Evolutionary conservation across 2,329 filamentous ascomycete genomes (phyloP).

Genomic region (Cordyceps javanica): DNA sequence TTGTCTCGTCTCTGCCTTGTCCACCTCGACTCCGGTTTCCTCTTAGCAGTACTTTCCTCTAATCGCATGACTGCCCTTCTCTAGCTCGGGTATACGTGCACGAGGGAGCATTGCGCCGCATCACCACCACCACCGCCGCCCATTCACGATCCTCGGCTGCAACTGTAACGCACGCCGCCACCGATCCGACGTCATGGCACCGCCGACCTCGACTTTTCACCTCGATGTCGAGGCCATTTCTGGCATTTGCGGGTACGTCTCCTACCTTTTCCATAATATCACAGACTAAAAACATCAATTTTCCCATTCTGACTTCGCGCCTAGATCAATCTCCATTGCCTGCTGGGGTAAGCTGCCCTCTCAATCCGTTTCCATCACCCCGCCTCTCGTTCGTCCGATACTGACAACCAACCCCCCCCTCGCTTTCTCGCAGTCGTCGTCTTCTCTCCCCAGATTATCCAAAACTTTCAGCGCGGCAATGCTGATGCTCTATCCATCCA

Average conservation of each 20-base stretch:
- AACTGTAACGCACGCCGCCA: too few relatives aligned
- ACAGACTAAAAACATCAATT: not conserved
- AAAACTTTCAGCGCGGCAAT: conserved; percentile 80
- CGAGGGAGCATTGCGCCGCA: not conserved
- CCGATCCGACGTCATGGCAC: conserved; percentile 37
- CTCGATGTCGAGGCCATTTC: conserved; percentile 87
- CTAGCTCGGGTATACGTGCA: not conserved
- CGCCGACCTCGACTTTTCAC: conserved; percentile 52
- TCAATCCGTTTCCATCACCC: not conserved
- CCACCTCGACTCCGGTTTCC: too few relatives aligned
- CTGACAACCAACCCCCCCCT: too few relatives aligned
- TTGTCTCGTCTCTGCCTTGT: too few relatives aligned
- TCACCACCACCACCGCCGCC: not conserved
- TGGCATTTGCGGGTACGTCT: conserved; percentile 74
- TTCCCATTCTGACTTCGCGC: not conserved
- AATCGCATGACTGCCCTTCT: not conserved
- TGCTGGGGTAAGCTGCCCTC: conserved; percentile 61
- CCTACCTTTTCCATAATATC: conserved; percentile 47
- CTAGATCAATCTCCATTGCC: conserved; percentile 86
- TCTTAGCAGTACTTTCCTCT: too few relatives aligned
- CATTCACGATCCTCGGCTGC: conserved; percentile 1
- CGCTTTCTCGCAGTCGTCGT: conserved; percentile 67
- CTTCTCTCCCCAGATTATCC: conserved; percentile 93
- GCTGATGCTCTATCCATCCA: conserved; percentile 85
- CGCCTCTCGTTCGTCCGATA: too few relatives aligned